Percentiles rank a stretch among this genome's conserved stretches.
Evolutionary conservation across 2,329 filamentous ascomycete genomes (phyloP).

Genomic region (Fusarium sp.): DNA sequence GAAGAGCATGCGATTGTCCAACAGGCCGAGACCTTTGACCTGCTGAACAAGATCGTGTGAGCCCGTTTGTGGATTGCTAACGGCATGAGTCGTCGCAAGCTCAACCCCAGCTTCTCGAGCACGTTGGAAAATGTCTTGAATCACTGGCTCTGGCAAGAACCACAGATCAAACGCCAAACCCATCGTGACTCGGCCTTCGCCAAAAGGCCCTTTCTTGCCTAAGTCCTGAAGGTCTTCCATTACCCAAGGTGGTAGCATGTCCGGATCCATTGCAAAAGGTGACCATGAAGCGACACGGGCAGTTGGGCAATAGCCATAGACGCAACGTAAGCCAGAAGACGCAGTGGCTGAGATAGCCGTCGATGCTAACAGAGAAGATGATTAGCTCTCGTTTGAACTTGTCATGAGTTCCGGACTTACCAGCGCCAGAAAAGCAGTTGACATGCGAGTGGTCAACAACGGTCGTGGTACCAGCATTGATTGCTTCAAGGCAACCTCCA

Average conservation of each 20-base stretch:
- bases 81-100: constrained; percentile 3
- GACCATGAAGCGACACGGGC: constrained; percentile 4
- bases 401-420: not conserved
- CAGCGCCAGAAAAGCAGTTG: not conserved
- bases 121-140: not conserved
- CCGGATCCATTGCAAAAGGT: not conserved
- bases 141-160: not conserved
- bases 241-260: constrained; percentile 2
- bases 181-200: not conserved
- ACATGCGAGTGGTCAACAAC: constrained; percentile 25
- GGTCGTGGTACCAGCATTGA: constrained; percentile 27
- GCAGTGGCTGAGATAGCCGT: constrained; percentile 8
- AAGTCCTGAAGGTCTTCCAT: not conserved
- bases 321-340: constrained; percentile 3
- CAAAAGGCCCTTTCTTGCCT: not conserved
- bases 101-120: not conserved
- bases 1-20: constrained; percentile 6
- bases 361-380: not conserved
- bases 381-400: not conserved
- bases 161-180: constrained; percentile 21
- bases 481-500: constrained; percentile 18
- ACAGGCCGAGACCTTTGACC: not conserved
- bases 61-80: not conserved
- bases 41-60: constrained; percentile 2
- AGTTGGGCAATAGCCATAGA: constrained; percentile 20